Evolutionary conservation across 2,329 filamentous ascomycete genomes (phyloP), one percentile per base, ranked within the genome.

Genomic region (Sporothrix brunneoviolacea): DNA sequence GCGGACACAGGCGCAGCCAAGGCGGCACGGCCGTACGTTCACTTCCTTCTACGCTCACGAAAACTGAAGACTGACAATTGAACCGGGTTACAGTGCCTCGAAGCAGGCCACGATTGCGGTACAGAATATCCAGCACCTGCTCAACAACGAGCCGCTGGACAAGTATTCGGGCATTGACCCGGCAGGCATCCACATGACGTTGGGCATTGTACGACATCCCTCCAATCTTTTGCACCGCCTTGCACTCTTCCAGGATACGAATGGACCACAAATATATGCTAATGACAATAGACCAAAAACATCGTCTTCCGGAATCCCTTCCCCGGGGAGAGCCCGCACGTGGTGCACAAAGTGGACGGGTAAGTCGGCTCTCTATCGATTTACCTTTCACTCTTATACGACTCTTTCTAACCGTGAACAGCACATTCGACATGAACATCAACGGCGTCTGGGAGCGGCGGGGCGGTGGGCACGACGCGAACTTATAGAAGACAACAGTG

Each of bases 1-100:
- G 74, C 79, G 8, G 76, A 77, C 28, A 73, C 72, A 1, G 68
- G 70, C 0, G 67, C 68, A 0, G 64, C 67, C 35, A 74, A 73
- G 4, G 51, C 51, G 8, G 54, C 54, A 2, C 28, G 54, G 13
- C 54, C 54, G 38, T 42, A 13, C 7, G 41, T 36, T 2, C 18
- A 9, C 13, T 9, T 4, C 9, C 13, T 15, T 16, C 18, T 13
- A 35, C n/a, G n/a, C n/a, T n/a, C n/a, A n/a, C n/a, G n/a, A n/a
- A n/a, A n/a, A n/a, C n/a, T n/a, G n/a, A n/a, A n/a, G n/a, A n/a
- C n/a, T n/a, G n/a, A n/a, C n/a, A n/a, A n/a, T n/a, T n/a, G n/a
- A n/a, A n/a, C n/a, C n/a, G n/a, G n/a, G n/a, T n/a, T 18, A 21
- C 32, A 47, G 49, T 6, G 54, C 44, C 7, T 33, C 33, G 8